A percentile compares a stretch with the other conserved stretches of the same genome.
Evolutionary conservation across 352 stramenopile species (phyloP).

Genomic region (Aphanomyces euteiches): DNA sequence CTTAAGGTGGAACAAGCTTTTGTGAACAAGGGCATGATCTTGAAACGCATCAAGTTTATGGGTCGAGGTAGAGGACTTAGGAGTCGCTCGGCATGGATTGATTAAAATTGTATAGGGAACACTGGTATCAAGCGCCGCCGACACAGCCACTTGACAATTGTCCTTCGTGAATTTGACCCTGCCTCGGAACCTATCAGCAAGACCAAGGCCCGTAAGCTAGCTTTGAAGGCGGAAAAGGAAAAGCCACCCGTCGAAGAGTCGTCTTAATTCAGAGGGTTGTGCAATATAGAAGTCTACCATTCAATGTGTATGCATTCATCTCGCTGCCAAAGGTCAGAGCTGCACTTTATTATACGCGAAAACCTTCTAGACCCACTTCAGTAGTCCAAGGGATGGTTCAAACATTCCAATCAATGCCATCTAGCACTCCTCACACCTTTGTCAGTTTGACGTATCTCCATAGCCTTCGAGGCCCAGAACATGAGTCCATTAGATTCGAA

Average conservation of each 20-base stretch:
- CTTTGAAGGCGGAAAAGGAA: slow-evolving; percentile 42
- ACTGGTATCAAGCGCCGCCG: slow-evolving; percentile 83
- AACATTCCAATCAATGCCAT: too few relatives aligned
- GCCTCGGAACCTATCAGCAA: slow-evolving; percentile 72
- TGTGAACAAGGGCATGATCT: slow-evolving; percentile 77
- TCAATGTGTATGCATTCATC: too few relatives aligned
- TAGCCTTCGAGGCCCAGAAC: too few relatives aligned
- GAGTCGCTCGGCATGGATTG: background rate
- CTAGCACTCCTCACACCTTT: too few relatives aligned
- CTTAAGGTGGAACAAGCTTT: slow-evolving; percentile 81
- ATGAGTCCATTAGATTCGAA: too few relatives aligned
- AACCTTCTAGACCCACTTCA: too few relatives aligned
- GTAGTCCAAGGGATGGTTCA: too few relatives aligned
- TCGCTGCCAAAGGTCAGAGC: too few relatives aligned
- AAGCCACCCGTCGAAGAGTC: background rate
- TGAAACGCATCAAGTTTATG: slow-evolving; percentile 85
- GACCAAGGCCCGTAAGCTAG: slow-evolving; percentile 67
- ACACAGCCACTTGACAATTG: slow-evolving; percentile 73
- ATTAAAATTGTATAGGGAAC: slow-evolving; percentile 42
- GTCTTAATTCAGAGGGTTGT: slow-evolving; percentile 3
- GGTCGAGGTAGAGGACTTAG: slow-evolving; percentile 50
- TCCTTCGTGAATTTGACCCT: slow-evolving; percentile 74
- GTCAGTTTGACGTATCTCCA: too few relatives aligned
- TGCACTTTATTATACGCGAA: too few relatives aligned
- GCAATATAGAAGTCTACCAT: slow-evolving; percentile 6